Conservation (phyloP, 2,329 filamentous ascomycete genomes). For the Chrysoporthe puriensis region DNA sequence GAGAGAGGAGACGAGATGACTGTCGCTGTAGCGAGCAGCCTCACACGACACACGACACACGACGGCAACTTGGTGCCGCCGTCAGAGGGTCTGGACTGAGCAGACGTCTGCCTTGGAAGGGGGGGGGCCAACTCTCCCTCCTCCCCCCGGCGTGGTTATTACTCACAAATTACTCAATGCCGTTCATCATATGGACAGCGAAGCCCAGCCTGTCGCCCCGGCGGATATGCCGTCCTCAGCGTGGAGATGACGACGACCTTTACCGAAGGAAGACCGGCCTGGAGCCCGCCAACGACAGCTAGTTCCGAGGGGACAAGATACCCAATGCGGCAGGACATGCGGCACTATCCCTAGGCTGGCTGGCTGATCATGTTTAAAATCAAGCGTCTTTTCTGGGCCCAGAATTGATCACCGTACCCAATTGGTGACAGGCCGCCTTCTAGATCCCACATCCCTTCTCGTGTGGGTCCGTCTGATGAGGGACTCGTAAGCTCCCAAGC, state of each 20-base stretch:
- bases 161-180: neutral
- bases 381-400: slow-evolving; percentile 23
- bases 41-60: neutral
- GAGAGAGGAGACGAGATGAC: too few species aligned
- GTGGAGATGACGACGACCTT: slow-evolving; percentile 10
- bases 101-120: neutral
- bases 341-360: neutral
- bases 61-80: neutral
- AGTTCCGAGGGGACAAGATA: slow-evolving; percentile 11
- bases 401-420: slow-evolving; percentile 18
- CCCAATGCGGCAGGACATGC: slow-evolving; percentile 4
- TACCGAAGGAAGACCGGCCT: neutral
- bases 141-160: neutral
- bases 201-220: neutral
- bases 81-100: neutral
- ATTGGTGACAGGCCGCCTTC: slow-evolving; percentile 3
- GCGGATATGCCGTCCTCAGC: neutral
- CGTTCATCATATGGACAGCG: neutral
- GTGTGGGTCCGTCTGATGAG: slow-evolving; percentile 19
- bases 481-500: slow-evolving; percentile 23
- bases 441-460: slow-evolving; percentile 11
- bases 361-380: slow-evolving; percentile 15
- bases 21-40: too few species aligned
- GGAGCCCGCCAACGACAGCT: neutral
- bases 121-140: too few species aligned